A percentile compares a stretch with the other conserved stretches of the same genome.
Conservation (phyloP, 1,284 basidiomycete species). For the Irpex sp. region DNA sequence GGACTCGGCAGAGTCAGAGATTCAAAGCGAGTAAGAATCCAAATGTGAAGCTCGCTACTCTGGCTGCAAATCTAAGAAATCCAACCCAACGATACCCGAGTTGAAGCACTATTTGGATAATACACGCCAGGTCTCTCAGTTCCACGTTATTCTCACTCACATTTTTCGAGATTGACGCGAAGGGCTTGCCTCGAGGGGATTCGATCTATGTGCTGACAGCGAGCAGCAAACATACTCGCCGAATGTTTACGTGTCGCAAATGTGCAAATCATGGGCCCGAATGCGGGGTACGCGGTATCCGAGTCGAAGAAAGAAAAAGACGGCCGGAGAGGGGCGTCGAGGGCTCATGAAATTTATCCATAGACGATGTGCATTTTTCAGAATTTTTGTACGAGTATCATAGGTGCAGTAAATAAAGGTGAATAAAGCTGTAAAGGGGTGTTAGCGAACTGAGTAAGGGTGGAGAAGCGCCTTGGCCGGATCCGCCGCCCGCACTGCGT, state of each 20-base stretch:
- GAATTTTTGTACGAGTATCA: not conserved
- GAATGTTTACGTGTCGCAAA: not conserved
- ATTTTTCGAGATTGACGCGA: not conserved
- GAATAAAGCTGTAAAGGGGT: not conserved
- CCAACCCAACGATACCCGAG: too few relatives aligned
- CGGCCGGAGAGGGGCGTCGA: too few relatives aligned
- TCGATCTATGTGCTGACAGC: not conserved
- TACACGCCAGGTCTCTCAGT: too few relatives aligned
- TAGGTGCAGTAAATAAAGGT: too few relatives aligned
- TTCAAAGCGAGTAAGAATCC: too few relatives aligned
- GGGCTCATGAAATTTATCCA: too few relatives aligned
- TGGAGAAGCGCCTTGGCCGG: not conserved
- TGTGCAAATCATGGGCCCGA: not conserved
- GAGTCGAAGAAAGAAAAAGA: too few relatives aligned
- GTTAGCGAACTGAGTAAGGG: not conserved
- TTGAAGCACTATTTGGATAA: too few relatives aligned
- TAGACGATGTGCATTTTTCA: not conserved
- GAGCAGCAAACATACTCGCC: not conserved
- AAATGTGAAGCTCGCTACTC: too few relatives aligned
- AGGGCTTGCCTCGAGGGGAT: not conserved
- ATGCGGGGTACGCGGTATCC: not conserved
- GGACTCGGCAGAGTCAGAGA: too few relatives aligned
- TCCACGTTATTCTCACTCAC: not conserved
- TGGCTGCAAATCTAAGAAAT: too few relatives aligned
- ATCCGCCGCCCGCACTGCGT: conserved; percentile 1